Evolutionary conservation across 768 basidiomycete species (phyloP).

Genomic region (Mycena galopus): DNA sequence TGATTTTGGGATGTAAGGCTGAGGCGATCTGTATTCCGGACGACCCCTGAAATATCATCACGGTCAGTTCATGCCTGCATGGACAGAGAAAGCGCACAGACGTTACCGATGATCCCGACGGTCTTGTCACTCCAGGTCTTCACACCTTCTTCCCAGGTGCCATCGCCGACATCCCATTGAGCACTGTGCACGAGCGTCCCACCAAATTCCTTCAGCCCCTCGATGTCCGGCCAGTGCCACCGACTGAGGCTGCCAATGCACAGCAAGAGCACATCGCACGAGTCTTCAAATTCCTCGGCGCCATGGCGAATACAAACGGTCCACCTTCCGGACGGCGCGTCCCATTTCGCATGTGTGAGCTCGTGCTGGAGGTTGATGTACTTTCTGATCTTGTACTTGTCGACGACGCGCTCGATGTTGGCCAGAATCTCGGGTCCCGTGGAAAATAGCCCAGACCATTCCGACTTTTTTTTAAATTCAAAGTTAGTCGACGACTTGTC

Average conservation of each 20-base stretch:
- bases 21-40: conserved; percentile 73
- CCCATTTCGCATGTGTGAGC: conserved; percentile 30
- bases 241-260: conserved; percentile 64
- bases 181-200: conserved; percentile 75
- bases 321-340: conserved; percentile 68
- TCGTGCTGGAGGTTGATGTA: conserved; percentile 24
- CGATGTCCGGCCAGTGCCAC: conserved; percentile 78
- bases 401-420: conserved; percentile 11
- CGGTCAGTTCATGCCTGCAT: background rate
- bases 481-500: background rate
- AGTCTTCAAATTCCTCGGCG: conserved; percentile 62
- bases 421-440: conserved; percentile 29
- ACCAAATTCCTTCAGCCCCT: conserved; percentile 66
- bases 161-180: conserved; percentile 61
- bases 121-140: conserved; percentile 65
- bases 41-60: conserved; percentile 54
- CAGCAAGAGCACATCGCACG: conserved; percentile 69
- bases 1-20: conserved; percentile 65
- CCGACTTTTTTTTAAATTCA: background rate
- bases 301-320: conserved; percentile 57
- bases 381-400: conserved; percentile 24
- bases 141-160: conserved; percentile 58
- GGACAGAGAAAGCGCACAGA: background rate
- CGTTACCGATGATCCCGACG: conserved; percentile 66
- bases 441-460: conserved; percentile 25